Conservation (phyloP, 106 monocot genomes). For the Narthecium ossifragum region DNA sequence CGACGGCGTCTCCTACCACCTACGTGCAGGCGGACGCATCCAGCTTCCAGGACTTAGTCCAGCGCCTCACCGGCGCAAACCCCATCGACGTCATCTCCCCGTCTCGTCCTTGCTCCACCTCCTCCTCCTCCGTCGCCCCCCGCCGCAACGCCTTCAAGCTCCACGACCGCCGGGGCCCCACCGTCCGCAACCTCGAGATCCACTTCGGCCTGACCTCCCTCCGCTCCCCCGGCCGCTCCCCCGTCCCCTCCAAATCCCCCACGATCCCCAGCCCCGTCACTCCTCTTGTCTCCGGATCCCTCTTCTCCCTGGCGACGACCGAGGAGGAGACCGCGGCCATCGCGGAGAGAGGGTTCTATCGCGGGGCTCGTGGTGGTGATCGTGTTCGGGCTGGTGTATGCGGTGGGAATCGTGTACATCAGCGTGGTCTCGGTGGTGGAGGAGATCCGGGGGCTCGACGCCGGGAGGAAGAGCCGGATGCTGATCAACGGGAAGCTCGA, state of each 20-base stretch:
- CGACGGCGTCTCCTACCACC: constrained; percentile 20
- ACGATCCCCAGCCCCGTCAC: constrained; percentile 32
- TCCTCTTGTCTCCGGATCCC: constrained; percentile 9
- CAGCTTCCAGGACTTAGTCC: constrained; percentile 41
- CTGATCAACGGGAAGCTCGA: no score
- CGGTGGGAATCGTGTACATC: no score
- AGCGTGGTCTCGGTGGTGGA: no score
- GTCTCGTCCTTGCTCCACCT: no score
- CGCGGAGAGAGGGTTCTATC: constrained; percentile 35
- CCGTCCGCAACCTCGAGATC: constrained; percentile 24
- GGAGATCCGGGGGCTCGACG: no score
- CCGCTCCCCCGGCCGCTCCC: constrained; percentile 15
- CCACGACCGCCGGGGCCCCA: constrained; percentile 27
- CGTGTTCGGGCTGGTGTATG: no score
- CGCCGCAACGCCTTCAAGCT: constrained; percentile 33
- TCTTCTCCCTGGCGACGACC: constrained; percentile 23
- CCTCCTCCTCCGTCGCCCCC: constrained; percentile 17
- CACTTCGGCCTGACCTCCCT: constrained; percentile 24
- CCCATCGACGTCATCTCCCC: not conserved
- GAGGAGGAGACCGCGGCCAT: constrained; percentile 28
- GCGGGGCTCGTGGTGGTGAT: constrained; percentile 26
- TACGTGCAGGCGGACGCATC: constrained; percentile 47
- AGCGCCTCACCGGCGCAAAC: constrained; percentile 40
- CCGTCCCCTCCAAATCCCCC: not conserved
- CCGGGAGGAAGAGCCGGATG: no score